Conservation (phyloP, 371 early-diverging fungal genomes). For the Dichotomocladium elegans region DNA sequence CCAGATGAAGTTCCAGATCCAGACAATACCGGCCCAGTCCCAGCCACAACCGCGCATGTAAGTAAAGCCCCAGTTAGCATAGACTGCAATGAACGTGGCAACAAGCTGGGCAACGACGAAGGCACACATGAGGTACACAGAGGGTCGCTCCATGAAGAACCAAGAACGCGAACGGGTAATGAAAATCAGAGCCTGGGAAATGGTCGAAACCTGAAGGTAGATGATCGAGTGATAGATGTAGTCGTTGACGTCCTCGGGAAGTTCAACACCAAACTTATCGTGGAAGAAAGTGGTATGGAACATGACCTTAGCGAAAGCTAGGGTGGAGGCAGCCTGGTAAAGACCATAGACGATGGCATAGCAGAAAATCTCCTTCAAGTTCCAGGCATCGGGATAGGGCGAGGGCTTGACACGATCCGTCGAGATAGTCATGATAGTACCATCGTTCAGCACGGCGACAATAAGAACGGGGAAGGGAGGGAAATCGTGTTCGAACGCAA, state of each 20-base stretch:
- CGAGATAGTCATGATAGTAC: conserved; percentile 50
- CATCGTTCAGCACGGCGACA: conserved; percentile 47
- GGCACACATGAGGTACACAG: conserved; percentile 46
- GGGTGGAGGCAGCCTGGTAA: conserved; percentile 42
- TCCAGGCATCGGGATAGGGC: conserved; percentile 46
- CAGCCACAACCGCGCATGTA: conserved; percentile 55
- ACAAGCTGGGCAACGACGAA: conserved; percentile 57
- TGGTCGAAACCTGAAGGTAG: conserved; percentile 56
- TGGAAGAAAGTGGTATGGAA: conserved; percentile 37
- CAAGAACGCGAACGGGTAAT: conserved; percentile 60
- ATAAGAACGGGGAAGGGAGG: conserved; percentile 52
- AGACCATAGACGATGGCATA: conserved; percentile 45
- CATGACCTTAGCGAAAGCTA: conserved; percentile 36
- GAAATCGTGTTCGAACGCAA: conserved; percentile 48
- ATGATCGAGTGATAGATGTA: conserved; percentile 51
- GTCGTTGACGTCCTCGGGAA: conserved; percentile 32
- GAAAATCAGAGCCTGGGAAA: conserved; percentile 61
- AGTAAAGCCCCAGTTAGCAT: conserved; percentile 62
- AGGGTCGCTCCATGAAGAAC: conserved; percentile 58
- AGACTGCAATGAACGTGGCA: conserved; percentile 59
- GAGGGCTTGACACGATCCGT: conserved; percentile 47
- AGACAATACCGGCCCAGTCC: conserved; percentile 62
- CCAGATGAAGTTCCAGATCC: conserved; percentile 81
- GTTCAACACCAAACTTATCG: conserved; percentile 33
- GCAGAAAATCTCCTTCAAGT: conserved; percentile 44